Conservation (phyloP, 805 yeast genomes). For the Spathaspora gorwiae region DNA sequence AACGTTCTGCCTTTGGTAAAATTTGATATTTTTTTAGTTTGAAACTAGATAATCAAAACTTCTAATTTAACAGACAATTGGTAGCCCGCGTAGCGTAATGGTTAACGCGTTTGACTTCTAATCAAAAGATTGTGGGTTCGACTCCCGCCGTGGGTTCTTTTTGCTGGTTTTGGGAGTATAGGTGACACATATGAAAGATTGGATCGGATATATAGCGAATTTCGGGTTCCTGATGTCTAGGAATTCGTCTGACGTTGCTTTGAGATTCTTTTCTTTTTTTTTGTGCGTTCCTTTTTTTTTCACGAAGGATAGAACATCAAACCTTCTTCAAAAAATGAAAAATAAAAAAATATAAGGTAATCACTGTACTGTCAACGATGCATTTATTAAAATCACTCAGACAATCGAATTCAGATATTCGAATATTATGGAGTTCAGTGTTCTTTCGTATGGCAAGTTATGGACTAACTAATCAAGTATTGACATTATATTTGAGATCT, state of each 20-base stretch:
- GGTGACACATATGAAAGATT: no score
- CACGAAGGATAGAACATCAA: no score
- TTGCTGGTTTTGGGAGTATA: no score
- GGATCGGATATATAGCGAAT: no score
- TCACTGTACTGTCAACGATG: slow-evolving; percentile 11
- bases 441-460: slow-evolving; percentile 69
- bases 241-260: no score
- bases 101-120: slow-evolving; percentile 66
- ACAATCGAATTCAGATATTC: slow-evolving; percentile 48
- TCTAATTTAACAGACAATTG: neutral
- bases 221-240: no score
- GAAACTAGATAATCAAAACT: neutral
- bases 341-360: neutral
- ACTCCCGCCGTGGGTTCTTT: slow-evolving; percentile 45
- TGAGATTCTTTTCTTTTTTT: no score
- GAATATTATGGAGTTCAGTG: slow-evolving; percentile 63
- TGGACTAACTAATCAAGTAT: slow-evolving; percentile 74
- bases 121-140: slow-evolving; percentile 65
- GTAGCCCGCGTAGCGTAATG: slow-evolving; percentile 58
- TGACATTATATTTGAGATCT: slow-evolving; percentile 60
- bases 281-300: no score
- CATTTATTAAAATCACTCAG: slow-evolving; percentile 32
- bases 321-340: no score
- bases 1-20: no score
- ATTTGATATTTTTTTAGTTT: neutral